phyloP scores from a whole-genome alignment of 2,329 filamentous ascomycete genomes.

The Aspergillus proliferans region DNA sequence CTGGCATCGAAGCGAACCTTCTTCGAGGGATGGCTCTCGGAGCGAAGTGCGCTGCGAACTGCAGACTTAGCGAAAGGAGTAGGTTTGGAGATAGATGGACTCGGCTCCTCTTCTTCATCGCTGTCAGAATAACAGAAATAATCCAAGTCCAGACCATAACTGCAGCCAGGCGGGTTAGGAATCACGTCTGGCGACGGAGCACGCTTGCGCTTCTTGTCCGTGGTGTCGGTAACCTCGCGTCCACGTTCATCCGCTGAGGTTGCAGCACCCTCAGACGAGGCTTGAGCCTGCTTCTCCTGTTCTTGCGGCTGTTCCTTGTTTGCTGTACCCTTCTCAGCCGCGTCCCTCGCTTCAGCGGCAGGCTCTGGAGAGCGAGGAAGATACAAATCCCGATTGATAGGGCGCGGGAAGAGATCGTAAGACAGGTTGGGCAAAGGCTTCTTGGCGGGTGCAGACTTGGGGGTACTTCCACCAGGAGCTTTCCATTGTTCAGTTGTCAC shows the following conservation, averaged over 20 bases:
- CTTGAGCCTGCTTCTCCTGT: background rate
- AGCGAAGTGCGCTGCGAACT: constrained; percentile 11
- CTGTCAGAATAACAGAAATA: constrained; percentile 33
- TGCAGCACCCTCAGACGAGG: background rate
- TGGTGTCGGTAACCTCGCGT: background rate
- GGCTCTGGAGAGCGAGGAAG: constrained; percentile 4
- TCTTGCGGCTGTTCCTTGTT: background rate
- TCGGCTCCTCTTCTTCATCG: constrained; percentile 20
- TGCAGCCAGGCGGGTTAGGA: constrained; percentile 35
- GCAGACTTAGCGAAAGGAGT: constrained; percentile 7
- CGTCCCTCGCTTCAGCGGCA: background rate
- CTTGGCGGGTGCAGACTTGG: constrained; percentile 1
- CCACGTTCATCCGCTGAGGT: background rate
- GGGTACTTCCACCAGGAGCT: background rate
- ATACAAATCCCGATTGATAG: constrained; percentile 17
- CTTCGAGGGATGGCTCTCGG: constrained; percentile 19
- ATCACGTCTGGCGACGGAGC: constrained; percentile 35
- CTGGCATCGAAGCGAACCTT: constrained; percentile 30
- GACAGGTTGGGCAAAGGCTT: constrained; percentile 15
- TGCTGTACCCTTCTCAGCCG: background rate
- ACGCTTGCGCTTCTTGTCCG: constrained; percentile 34
- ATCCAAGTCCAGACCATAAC: constrained; percentile 36
- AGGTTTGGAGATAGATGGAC: constrained; percentile 6
- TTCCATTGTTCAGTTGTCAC: background rate
- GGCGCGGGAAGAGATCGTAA: constrained; percentile 23